Base-by-base conservation (phyloP, 2,329 filamentous ascomycete species). In the Ophiostoma himal-ulmi region DNA sequence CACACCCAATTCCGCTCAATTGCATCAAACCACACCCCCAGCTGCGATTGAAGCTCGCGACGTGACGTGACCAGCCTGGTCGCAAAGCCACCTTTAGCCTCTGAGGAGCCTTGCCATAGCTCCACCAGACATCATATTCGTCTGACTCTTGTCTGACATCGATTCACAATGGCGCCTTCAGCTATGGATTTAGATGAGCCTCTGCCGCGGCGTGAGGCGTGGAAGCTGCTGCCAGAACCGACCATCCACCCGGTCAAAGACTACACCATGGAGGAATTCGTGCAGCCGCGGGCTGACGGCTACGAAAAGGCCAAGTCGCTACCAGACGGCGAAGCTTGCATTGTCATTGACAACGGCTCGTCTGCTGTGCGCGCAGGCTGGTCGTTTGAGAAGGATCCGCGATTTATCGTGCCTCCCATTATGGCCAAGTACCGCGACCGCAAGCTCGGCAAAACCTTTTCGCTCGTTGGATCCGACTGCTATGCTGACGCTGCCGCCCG, bases 311-410 rank as follows among this genome's bases (percentile, higher is more conserved):
- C 92, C 72, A 84, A 86, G 68, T 81, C 86, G 70, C 78, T 77
- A 30, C 81, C 85, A 26, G 79, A 84, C 20, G 84, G 82, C 71
- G 81, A 83, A 65, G 91, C 89, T 68, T 92, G 93, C 68, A 97
- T 99, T 77, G 92, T 99, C 73, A 98, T 99, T 77, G 95, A 99
- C 82, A 97, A 97, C 97, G 94, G 95, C 75, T 95, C 94, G 34
- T 96, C 91, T 69, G 84, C 89, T 41, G 88, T 97, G 72, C 93
- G 96, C 80, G 94, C 94, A 69, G 95, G 95, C 74, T 99, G 94
- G 94, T 97, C 94, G 8, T 96, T 96, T 77, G 94, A 98, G 77
- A 83, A 88, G 73, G 83, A 84, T n/a, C 95, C 95, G 1, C 88
- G 92, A 73, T 84, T 98, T 70, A 86, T 86, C 73, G 85, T 97